Conservation (phyloP, 2,329 filamentous ascomycete genomes). For the Aspergillus novoparasiticus region DNA sequence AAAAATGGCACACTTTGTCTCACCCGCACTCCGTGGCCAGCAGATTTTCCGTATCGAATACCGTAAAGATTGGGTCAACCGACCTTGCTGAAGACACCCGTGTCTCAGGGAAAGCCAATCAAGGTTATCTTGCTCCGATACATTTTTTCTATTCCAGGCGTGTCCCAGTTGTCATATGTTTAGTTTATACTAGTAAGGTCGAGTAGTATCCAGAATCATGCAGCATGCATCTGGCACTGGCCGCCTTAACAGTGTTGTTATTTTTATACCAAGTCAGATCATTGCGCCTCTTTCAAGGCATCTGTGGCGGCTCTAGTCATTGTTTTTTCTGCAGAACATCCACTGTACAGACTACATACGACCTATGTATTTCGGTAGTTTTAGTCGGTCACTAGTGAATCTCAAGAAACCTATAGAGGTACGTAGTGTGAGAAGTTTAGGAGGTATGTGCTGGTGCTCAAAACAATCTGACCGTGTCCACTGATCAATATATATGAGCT, state of each 20-base stretch:
- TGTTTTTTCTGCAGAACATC: constrained; percentile 6
- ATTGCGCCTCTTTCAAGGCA: not conserved
- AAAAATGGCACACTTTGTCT: constrained; percentile 29
- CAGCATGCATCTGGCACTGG: constrained; percentile 4
- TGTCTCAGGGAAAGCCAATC: constrained; percentile 18
- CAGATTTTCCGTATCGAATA: constrained; percentile 3
- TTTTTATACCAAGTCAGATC: constrained; percentile 13
- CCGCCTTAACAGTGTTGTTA: constrained; percentile 14
- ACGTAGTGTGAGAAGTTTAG: not conserved
- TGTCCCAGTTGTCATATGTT: constrained; percentile 12
- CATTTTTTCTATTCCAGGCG: constrained; percentile 8
- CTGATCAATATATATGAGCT: not conserved
- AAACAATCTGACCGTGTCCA: not conserved
- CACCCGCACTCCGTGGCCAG: constrained; percentile 12
- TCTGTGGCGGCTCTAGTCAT: not conserved
- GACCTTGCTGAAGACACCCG: not conserved
- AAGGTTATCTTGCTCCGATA: constrained; percentile 6
- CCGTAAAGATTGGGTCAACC: constrained; percentile 3
- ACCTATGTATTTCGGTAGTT: not conserved
- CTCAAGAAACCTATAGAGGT: not conserved
- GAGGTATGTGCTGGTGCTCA: not conserved
- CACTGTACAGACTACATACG: not conserved
- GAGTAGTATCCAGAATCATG: not conserved
- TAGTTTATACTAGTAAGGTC: not conserved
- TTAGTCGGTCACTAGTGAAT: not conserved